Percentiles rank a stretch among this genome's conserved stretches.
phyloP scores from a whole-genome alignment of 1,139 yeast species.

The Pichia cactophila region DNA sequence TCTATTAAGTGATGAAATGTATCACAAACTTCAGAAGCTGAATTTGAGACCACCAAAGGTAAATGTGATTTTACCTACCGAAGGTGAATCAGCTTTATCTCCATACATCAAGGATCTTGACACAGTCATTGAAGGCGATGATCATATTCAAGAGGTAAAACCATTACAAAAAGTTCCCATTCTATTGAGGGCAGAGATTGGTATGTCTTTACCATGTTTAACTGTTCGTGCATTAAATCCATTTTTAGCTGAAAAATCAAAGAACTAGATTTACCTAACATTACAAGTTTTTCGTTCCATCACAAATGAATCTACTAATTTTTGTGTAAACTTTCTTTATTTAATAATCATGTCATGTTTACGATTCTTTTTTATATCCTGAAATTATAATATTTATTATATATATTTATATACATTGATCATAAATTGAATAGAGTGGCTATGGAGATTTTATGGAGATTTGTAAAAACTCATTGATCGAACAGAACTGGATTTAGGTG shows the following conservation, averaged over 20 bases:
- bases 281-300: too few relatives aligned
- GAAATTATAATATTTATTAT: background rate
- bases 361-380: background rate
- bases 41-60: conserved; percentile 48
- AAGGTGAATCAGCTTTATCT: conserved; percentile 35
- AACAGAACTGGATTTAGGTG: background rate
- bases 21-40: conserved; percentile 41
- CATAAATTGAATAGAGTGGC: too few relatives aligned
- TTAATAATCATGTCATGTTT: background rate
- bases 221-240: conserved; percentile 94
- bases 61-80: conserved; percentile 31
- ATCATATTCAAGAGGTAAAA: conserved; percentile 68
- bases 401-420: too few relatives aligned
- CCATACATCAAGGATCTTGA: conserved; percentile 50
- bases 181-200: conserved; percentile 82
- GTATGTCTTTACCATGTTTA: conserved; percentile 91
- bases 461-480: background rate
- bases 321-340: background rate
- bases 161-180: conserved; percentile 79
- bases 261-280: background rate
- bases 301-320: too few relatives aligned
- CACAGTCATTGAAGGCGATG: conserved; percentile 55
- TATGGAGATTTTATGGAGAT: background rate
- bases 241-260: conserved; percentile 31
- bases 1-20: conserved; percentile 36